A percentile compares a stretch with the other conserved stretches of the same genome.
phyloP scores from a whole-genome alignment of 306 rosid species.

The Fragaria iinumae region DNA sequence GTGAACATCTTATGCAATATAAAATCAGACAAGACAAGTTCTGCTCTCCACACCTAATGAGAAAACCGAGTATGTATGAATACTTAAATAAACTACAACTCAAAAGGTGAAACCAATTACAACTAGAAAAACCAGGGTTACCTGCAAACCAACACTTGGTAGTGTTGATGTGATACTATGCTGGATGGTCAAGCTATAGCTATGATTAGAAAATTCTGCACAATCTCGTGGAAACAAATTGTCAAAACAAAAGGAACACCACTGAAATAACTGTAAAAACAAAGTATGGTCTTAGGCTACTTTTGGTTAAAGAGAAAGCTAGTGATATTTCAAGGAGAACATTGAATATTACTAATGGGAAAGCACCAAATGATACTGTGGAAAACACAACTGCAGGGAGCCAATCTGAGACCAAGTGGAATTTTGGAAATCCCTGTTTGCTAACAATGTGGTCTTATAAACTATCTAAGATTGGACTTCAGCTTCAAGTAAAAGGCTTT shows the following conservation, averaged over 20 bases:
- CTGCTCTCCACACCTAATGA: constrained; percentile 82
- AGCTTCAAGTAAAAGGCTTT: background rate
- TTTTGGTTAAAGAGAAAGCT: background rate
- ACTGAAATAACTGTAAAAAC: background rate
- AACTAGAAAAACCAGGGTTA: constrained; percentile 23
- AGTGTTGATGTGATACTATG: constrained; percentile 80
- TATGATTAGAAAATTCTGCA: constrained; percentile 32
- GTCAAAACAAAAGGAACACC: background rate
- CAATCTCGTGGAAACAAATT: background rate
- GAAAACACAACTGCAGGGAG: background rate
- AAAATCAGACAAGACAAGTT: constrained; percentile 73
- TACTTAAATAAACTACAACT: background rate
- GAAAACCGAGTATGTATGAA: background rate
- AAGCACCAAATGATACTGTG: background rate
- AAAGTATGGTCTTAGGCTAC: background rate
- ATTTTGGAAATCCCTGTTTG: background rate
- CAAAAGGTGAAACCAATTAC: background rate
- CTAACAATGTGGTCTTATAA: background rate
- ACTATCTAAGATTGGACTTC: background rate
- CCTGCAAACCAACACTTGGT: constrained; percentile 91
- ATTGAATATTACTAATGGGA: background rate
- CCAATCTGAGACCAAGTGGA: background rate
- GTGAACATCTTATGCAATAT: constrained; percentile 55
- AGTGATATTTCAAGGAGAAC: background rate
- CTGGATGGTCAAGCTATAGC: constrained; percentile 43